These are phyloP conservation scores for Fusarium lateritium DNA, from an alignment of 2,329 filamentous ascomycete species.

Conservation along the genomic window DNA sequence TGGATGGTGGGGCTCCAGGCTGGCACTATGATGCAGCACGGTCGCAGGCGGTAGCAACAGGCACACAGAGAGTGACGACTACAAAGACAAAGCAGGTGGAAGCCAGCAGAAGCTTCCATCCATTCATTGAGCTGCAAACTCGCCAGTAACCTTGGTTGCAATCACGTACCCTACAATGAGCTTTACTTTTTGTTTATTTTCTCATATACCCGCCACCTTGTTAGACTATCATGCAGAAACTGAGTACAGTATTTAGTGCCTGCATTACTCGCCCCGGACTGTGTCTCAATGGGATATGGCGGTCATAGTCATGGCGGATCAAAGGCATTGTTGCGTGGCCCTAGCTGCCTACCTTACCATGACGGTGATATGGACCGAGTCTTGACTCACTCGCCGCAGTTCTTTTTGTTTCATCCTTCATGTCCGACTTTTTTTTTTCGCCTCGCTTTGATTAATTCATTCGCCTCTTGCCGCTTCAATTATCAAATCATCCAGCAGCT, in stretches of 20 bases:
- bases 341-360: constrained; percentile 19
- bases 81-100: constrained; percentile 43
- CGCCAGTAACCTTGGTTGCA: neutral
- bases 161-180: neutral
- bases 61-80: constrained; percentile 50
- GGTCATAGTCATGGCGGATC: constrained; percentile 34
- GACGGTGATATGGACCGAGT: constrained; percentile 8
- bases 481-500: constrained; percentile 11
- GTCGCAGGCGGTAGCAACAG: constrained; percentile 42
- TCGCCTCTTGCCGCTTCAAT: constrained; percentile 17
- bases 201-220: constrained; percentile 27
- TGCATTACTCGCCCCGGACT: constrained; percentile 28
- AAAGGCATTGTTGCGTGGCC: constrained; percentile 31
- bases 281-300: constrained; percentile 3
- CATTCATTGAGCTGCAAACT: constrained; percentile 4
- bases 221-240: constrained; percentile 22
- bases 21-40: constrained; percentile 47
- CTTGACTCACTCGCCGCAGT: constrained; percentile 18
- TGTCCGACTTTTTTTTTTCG: neutral
- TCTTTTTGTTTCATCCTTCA: neutral
- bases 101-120: constrained; percentile 42
- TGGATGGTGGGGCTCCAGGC: constrained; percentile 36
- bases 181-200: neutral
- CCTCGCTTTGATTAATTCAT: neutral
- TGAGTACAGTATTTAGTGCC: constrained; percentile 10